These are phyloP conservation scores for Cercospora nicotianae DNA, from an alignment of 2,329 filamentous ascomycete species.

Conservation along the genomic window DNA sequence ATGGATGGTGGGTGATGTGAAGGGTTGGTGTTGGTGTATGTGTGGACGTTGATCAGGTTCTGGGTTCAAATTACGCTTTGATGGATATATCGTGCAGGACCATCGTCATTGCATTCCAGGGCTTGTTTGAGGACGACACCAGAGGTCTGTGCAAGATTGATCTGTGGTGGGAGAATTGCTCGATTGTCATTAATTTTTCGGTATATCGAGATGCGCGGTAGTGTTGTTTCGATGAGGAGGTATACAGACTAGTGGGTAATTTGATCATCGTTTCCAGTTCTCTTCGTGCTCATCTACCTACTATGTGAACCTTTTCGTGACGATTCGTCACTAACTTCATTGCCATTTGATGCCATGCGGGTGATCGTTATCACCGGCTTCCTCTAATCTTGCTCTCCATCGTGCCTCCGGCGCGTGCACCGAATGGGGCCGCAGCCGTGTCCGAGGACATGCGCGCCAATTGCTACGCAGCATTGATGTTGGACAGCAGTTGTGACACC, in stretches of 20 bases:
- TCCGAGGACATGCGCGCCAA: background rate
- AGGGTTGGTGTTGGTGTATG: background rate
- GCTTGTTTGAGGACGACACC: background rate
- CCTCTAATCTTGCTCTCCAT: background rate
- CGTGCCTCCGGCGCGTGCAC: background rate
- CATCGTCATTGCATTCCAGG: background rate
- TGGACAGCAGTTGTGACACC: background rate
- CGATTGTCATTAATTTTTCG: background rate
- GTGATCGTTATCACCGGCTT: background rate
- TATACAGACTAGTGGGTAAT: background rate
- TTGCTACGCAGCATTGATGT: background rate
- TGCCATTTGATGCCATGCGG: background rate
- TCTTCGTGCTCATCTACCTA: background rate
- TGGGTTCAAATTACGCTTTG: background rate
- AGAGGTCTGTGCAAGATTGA: background rate
- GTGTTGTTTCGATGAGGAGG: background rate
- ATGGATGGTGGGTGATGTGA: background rate
- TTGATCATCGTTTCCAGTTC: background rate
- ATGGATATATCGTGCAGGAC: background rate
- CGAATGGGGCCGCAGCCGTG: background rate
- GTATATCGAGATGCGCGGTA: background rate
- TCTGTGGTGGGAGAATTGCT: background rate
- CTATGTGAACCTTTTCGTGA: background rate
- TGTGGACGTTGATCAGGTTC: background rate
- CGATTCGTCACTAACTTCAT: background rate